phyloP scores from a whole-genome alignment of 768 basidiomycete genomes.

The Pulveroboletus sp. region DNA sequence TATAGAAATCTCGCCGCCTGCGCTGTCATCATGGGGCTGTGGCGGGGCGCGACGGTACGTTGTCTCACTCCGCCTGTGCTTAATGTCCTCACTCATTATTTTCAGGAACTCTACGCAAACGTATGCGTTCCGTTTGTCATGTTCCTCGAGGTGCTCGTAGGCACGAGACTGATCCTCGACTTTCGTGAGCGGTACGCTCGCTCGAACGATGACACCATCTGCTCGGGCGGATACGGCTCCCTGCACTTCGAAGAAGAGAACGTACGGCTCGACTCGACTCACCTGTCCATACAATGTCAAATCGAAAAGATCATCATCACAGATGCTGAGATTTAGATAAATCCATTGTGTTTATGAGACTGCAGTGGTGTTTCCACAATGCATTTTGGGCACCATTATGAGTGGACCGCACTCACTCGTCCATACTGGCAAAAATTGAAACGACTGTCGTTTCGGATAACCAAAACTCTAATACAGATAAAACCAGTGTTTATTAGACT shows the following conservation, averaged over 20 bases:
- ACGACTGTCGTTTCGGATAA: constrained; percentile 15
- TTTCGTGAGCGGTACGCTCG: constrained; percentile 30
- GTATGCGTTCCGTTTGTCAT: constrained; percentile 31
- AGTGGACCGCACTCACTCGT: constrained; percentile 2
- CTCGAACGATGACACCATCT: constrained; percentile 5
- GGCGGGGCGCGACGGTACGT: constrained; percentile 25
- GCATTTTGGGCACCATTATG: no score
- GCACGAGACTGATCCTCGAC: constrained; percentile 30
- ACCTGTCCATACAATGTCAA: constrained; percentile 12
- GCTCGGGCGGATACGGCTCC: constrained; percentile 11
- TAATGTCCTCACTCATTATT: background rate
- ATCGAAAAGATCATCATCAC: constrained; percentile 14
- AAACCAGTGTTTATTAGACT: constrained; percentile 6
- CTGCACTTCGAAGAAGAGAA: constrained; percentile 13
- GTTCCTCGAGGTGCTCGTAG: constrained; percentile 29
- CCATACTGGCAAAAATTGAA: constrained; percentile 14
- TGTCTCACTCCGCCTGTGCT: background rate
- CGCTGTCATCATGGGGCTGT: constrained; percentile 26
- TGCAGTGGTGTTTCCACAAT: no score
- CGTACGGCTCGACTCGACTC: constrained; percentile 1
- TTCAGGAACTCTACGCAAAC: constrained; percentile 26
- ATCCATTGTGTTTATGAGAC: constrained; percentile 9
- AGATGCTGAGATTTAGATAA: constrained; percentile 5
- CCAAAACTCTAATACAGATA: background rate
- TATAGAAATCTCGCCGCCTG: constrained; percentile 25